These are phyloP conservation scores for Macrolepiota albuminosa DNA, from an alignment of 768 basidiomycete genomes.

Conservation along the genomic window DNA sequence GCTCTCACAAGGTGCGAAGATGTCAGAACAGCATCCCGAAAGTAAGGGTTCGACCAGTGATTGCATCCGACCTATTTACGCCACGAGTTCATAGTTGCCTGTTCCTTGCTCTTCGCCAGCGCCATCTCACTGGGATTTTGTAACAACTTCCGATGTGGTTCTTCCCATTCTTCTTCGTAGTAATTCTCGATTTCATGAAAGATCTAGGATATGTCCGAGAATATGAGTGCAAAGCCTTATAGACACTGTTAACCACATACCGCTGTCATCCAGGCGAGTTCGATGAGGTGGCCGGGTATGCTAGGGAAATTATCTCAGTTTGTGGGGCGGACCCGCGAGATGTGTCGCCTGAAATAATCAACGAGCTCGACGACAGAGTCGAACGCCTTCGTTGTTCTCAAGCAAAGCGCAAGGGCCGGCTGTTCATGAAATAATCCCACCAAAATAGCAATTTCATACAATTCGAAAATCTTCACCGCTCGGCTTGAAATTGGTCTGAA, in stretches of 20 bases:
- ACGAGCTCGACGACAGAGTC: conserved; percentile 19
- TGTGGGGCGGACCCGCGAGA: conserved; percentile 25
- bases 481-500: neutral
- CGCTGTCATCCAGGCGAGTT: conserved; percentile 22
- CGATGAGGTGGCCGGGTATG: conserved; percentile 1
- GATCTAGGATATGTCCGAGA: neutral
- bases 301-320: conserved; percentile 17
- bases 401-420: conserved; percentile 12
- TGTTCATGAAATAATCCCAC: conserved; percentile 23
- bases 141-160: neutral
- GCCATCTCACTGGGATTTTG: neutral
- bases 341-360: conserved; percentile 19
- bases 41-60: neutral
- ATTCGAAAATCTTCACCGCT: conserved; percentile 12
- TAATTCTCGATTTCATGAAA: neutral
- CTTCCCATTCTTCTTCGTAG: neutral
- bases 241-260: conserved; percentile 14
- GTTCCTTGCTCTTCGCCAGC: neutral
- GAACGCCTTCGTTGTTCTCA: conserved; percentile 26
- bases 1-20: neutral
- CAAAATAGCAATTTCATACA: conserved; percentile 9
- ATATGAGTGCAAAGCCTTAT: neutral
- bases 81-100: neutral
- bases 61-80: neutral
- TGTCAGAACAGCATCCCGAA: neutral